phyloP scores from a whole-genome alignment of 768 basidiomycete genomes.

The Chalciporus sphaerocephalus region DNA sequence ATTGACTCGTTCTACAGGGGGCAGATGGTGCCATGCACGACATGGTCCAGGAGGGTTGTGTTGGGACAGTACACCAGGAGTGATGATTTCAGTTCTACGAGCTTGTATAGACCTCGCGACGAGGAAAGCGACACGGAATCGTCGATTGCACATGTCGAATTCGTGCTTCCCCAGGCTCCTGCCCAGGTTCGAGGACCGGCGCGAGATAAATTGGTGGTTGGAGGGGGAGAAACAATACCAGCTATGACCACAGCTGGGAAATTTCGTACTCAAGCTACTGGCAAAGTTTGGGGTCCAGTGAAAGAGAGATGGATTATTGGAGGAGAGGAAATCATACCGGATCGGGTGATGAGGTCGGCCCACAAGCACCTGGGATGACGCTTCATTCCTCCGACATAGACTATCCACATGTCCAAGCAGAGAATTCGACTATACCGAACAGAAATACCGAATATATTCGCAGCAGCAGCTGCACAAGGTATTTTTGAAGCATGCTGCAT shows the following conservation, averaged over 20 bases:
- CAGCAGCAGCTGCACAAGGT: too few relatives aligned
- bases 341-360: too few relatives aligned
- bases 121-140: neutral
- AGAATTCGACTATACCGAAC: neutral
- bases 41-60: neutral
- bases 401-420: neutral
- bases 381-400: neutral
- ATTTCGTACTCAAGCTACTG: neutral
- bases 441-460: neutral
- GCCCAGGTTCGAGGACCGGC: neutral
- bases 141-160: neutral
- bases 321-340: neutral
- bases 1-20: slow-evolving; percentile 15
- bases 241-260: too few relatives aligned
- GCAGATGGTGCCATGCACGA: neutral
- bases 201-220: neutral
- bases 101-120: neutral
- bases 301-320: neutral
- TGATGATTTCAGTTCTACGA: neutral
- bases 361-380: neutral
- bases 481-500: too few relatives aligned
- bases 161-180: neutral
- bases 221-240: neutral
- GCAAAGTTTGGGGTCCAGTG: neutral
- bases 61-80: neutral